phyloP scores from a whole-genome alignment of 352 stramenopile genomes.

The Blastocystis sp. region DNA sequence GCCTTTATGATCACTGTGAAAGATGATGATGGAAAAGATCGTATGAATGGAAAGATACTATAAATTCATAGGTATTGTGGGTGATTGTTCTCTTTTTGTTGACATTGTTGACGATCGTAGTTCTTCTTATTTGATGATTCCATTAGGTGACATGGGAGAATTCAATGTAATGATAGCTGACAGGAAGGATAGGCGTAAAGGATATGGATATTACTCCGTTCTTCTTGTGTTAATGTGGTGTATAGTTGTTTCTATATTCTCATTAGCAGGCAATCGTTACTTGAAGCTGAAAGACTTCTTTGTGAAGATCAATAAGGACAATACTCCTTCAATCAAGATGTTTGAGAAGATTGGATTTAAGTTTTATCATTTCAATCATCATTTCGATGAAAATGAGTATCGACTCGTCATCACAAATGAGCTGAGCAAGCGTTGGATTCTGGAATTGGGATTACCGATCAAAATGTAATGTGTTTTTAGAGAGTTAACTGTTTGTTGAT shows the following conservation, averaged over 20 bases:
- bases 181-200: constrained; percentile 57
- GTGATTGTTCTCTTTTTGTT: constrained; percentile 46
- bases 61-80: constrained; percentile 8
- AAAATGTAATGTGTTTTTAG: constrained; percentile 41
- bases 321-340: constrained; percentile 58
- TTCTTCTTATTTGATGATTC: not conserved
- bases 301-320: constrained; percentile 67
- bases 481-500: not conserved
- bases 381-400: constrained; percentile 63
- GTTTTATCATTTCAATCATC: constrained; percentile 56
- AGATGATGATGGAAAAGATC: constrained; percentile 52
- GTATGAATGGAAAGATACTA: not conserved
- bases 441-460: constrained; percentile 22
- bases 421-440: constrained; percentile 49
- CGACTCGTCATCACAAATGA: constrained; percentile 20
- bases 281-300: constrained; percentile 66
- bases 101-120: constrained; percentile 61
- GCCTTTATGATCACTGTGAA: constrained; percentile 42
- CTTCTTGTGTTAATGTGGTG: constrained; percentile 64
- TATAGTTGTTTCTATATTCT: not conserved
- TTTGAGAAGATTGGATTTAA: constrained; percentile 62
- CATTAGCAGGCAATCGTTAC: constrained; percentile 2
- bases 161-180: constrained; percentile 68
- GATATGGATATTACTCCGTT: constrained; percentile 36
- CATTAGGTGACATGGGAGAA: constrained; percentile 64